Base-by-base conservation (phyloP, 1,284 basidiomycete species). In the Ustanciosporium gigantosporum region DNA sequence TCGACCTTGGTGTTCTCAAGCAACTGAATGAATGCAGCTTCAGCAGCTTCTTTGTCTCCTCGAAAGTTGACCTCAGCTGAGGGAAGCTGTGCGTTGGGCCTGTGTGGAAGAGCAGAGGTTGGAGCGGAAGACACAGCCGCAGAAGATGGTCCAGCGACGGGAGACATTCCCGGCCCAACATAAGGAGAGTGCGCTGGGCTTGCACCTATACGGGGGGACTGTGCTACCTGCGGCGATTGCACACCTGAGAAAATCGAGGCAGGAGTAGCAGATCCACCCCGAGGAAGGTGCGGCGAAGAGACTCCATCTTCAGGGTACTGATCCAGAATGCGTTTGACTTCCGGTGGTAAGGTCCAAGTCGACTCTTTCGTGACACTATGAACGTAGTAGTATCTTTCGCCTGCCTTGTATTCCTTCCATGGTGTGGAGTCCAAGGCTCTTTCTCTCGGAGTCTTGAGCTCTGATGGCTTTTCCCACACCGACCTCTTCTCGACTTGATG, bases 1-100 rank as follows among this genome's bases (percentile, higher is more conserved):
- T 91, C 89, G 38, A 98, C 87, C 19, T 89, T 88, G 41, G 90
- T 89, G 76, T 90, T 88, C 69, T 87, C 85, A 60, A 99, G 81
- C 42, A 98, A 82, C 79, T 89, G 88, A 65, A 87, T 86, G 79
- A 99, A 98, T 3, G 93, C 94, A 66, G 88, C 88, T 79, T 97
- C 91, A 20, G 91, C 92, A 68, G 94, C 90, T 70, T 91, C 89
- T 7, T 86, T 80, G 9, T 88, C 92, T 31, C 55, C 55, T 38
- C 83, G 76, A 73, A 95, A 96, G 31, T 51, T 49, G 42, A 66
- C 15, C 16, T 61, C 53, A 16, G 38, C 34, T 8, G 47, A 52
- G 13, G 59, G 46, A 19, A 8, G 8, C 8, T 11, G 11, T 15
- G 9, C 17, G 32, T 19, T 19, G 8, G 32, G 32, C 20, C 32